phyloP scores from a whole-genome alignment of 2,329 filamentous ascomycete species.

The Monilinia laxa region DNA sequence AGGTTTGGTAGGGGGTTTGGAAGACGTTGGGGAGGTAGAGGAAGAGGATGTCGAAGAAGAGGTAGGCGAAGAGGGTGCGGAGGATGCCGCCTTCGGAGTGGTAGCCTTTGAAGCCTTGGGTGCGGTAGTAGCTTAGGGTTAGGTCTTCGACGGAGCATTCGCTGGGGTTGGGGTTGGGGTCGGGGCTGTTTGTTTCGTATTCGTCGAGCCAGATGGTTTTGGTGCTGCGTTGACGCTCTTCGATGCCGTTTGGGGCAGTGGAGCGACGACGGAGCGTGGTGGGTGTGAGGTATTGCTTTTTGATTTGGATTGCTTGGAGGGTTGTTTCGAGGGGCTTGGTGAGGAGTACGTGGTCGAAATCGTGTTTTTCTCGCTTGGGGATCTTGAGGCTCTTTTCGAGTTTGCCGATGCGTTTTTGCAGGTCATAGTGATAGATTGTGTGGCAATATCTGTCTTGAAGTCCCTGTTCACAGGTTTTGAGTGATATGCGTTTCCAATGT shows the following conservation, averaged over 20 bases:
- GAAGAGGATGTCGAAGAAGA: slow-evolving; percentile 93
- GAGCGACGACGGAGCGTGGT: slow-evolving; percentile 24
- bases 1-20: slow-evolving; percentile 92
- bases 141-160: slow-evolving; percentile 91
- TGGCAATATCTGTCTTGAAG: slow-evolving; percentile 88
- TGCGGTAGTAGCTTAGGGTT: slow-evolving; percentile 84
- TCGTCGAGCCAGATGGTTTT: slow-evolving; percentile 90
- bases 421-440: slow-evolving; percentile 87
- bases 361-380: slow-evolving; percentile 82
- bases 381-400: slow-evolving; percentile 82
- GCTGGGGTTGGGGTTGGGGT: slow-evolving; percentile 53
- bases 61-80: slow-evolving; percentile 83
- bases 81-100: slow-evolving; percentile 90
- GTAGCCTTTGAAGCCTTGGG: slow-evolving; percentile 85
- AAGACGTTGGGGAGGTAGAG: slow-evolving; percentile 95
- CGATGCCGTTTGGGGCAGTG: slow-evolving; percentile 22
- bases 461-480: slow-evolving; percentile 79
- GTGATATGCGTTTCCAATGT: slow-evolving; percentile 75
- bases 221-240: slow-evolving; percentile 49
- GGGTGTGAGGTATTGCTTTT: slow-evolving; percentile 51
- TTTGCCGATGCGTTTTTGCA: slow-evolving; percentile 91
- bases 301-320: slow-evolving; percentile 75
- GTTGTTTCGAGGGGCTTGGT: slow-evolving; percentile 72
- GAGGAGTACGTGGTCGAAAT: slow-evolving; percentile 84
- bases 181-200: slow-evolving; percentile 57